Percentiles rank a stretch among this genome's conserved stretches.
These are phyloP conservation scores for Fraxinus latifolia DNA, from an alignment of 305 asterid species.

Conservation along the genomic window DNA sequence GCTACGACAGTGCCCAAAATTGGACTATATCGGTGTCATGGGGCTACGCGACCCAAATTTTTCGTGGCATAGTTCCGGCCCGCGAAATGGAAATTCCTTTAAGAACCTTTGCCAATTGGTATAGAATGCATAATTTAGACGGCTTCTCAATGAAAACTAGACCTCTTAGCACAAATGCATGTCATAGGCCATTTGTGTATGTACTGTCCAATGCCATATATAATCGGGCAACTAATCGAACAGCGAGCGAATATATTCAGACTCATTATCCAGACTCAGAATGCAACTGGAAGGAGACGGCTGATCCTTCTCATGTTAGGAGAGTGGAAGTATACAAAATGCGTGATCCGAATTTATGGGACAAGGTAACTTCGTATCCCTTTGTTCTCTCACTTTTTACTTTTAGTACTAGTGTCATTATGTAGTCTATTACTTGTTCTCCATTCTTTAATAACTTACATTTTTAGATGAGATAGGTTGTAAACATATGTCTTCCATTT, in stretches of 20 bases:
- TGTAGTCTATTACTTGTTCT: neutral
- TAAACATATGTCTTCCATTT: neutral
- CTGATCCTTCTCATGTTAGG: slow-evolving; percentile 27
- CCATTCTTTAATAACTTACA: neutral
- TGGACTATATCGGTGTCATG: slow-evolving; percentile 85
- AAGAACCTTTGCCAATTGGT: slow-evolving; percentile 83
- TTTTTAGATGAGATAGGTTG: neutral
- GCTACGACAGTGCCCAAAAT: slow-evolving; percentile 60
- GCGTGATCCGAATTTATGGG: slow-evolving; percentile 39
- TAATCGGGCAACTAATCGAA: slow-evolving; percentile 20
- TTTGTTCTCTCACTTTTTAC: neutral
- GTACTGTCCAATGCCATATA: slow-evolving; percentile 21
- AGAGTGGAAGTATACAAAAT: slow-evolving; percentile 30
- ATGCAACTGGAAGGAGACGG: slow-evolving; percentile 21
- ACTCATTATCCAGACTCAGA: neutral
- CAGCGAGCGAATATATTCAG: slow-evolving; percentile 19
- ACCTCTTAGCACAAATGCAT: slow-evolving; percentile 72
- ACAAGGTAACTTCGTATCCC: slow-evolving; percentile 24
- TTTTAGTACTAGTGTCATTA: neutral
- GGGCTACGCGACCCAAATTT: slow-evolving; percentile 80
- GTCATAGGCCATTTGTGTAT: slow-evolving; percentile 73
- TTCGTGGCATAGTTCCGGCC: slow-evolving; percentile 70
- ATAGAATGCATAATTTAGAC: slow-evolving; percentile 61
- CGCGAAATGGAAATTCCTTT: slow-evolving; percentile 85
- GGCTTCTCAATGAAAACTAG: slow-evolving; percentile 92